Evolutionary conservation across 2,329 filamentous ascomycete species (phyloP).

Genomic region (Tolypocladium ophioglossoides): DNA sequence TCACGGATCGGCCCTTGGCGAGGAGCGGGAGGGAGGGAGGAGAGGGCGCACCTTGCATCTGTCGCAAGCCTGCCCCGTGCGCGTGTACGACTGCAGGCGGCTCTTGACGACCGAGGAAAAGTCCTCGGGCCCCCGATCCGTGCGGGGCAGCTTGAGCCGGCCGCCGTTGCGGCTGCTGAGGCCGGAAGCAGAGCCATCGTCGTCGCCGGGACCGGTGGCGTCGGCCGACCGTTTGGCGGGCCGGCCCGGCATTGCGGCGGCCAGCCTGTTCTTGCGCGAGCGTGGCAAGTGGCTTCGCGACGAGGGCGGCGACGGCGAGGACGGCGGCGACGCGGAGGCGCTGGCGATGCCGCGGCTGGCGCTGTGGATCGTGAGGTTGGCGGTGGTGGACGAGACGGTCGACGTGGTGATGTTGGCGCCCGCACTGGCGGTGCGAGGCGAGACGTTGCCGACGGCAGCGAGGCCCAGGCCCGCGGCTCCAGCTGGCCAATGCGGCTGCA

Average conservation of each 20-base stretch:
- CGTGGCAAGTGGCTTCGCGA: conserved; percentile 4
- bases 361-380: neutral
- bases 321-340: conserved; percentile 1
- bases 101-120: conserved; percentile 47
- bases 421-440: neutral
- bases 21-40: conserved; percentile 1
- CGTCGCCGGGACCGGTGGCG: conserved; percentile 23
- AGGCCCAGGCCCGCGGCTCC: neutral
- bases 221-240: conserved; percentile 26
- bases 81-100: conserved; percentile 42
- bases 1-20: neutral
- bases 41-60: conserved; percentile 60
- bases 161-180: conserved; percentile 8
- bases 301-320: neutral
- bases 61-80: conserved; percentile 79
- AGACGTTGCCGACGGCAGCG: neutral
- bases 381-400: neutral
- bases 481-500: neutral
- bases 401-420: neutral
- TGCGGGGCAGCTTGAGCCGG: conserved; percentile 38
- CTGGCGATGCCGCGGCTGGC: neutral
- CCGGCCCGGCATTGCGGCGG: conserved; percentile 7
- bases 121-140: conserved; percentile 36
- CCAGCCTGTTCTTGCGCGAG: conserved; percentile 1
- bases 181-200: conserved; percentile 9